A percentile compares a stretch with the other conserved stretches of the same genome.
phyloP scores from a whole-genome alignment of 2,329 filamentous ascomycete species.

The Helotiales sp. region DNA sequence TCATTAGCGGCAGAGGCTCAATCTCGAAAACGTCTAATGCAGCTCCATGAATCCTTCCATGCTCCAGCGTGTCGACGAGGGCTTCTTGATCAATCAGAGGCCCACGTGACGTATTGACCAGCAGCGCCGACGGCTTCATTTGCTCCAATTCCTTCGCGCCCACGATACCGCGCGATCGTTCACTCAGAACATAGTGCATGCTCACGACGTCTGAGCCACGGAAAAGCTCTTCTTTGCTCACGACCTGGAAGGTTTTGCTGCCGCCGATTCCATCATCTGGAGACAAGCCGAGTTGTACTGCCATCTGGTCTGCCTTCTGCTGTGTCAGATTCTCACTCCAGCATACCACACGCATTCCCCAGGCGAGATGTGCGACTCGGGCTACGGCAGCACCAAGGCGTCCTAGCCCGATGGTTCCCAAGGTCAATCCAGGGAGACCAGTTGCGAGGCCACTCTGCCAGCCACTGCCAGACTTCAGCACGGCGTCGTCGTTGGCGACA shows the following conservation, averaged over 20 bases:
- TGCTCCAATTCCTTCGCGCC: constrained; percentile 54
- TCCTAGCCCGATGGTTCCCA: constrained; percentile 73
- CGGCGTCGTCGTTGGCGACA: constrained; percentile 68
- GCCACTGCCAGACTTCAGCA: constrained; percentile 65
- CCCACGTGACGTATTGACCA: constrained; percentile 71
- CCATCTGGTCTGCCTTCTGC: constrained; percentile 69
- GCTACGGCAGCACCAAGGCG: constrained; percentile 69
- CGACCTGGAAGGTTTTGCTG: constrained; percentile 69
- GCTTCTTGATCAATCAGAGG: constrained; percentile 65
- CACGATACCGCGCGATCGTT: constrained; percentile 66
- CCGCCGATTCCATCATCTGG: constrained; percentile 50
- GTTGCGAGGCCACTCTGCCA: constrained; percentile 73
- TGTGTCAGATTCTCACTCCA: constrained; percentile 83
- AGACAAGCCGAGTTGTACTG: constrained; percentile 60
- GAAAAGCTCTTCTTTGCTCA: constrained; percentile 68
- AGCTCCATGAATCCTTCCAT: constrained; percentile 61
- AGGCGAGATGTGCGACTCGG: constrained; percentile 66
- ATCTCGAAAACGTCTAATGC: constrained; percentile 71
- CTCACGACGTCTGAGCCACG: constrained; percentile 65
- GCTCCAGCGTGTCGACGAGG: constrained; percentile 55
- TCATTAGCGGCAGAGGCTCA: constrained; percentile 66
- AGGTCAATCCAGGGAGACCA: constrained; percentile 65
- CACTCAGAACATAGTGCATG: constrained; percentile 70
- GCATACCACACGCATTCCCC: constrained; percentile 74
- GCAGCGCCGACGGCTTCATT: constrained; percentile 64